Conservation (phyloP, 768 basidiomycete species). For the Gyrodon lividus region DNA sequence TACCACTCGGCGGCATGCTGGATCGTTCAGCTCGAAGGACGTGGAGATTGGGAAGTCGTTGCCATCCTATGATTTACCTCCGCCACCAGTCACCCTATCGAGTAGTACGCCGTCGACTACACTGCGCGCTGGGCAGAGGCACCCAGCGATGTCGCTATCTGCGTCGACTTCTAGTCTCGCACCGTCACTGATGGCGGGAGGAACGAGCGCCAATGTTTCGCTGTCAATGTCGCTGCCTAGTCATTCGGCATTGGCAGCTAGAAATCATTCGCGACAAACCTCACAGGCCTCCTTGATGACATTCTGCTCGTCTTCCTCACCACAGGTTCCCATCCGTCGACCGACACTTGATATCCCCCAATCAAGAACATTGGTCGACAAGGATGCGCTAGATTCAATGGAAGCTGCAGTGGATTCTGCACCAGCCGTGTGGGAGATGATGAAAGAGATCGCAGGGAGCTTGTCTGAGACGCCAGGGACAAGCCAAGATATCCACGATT, state of each 20-base stretch:
- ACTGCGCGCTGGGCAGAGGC: slow-evolving; percentile 52
- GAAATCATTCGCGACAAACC: slow-evolving; percentile 41
- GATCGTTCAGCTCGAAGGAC: slow-evolving; percentile 93
- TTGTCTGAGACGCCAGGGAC: slow-evolving; percentile 46
- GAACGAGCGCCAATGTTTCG: slow-evolving; percentile 3
- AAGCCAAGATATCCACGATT: slow-evolving; percentile 47
- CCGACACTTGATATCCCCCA: slow-evolving; percentile 48
- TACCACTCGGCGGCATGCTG: slow-evolving; percentile 78
- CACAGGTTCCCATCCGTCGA: slow-evolving; percentile 25
- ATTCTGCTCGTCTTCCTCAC: slow-evolving; percentile 38
- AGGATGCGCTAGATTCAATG: slow-evolving; percentile 77
- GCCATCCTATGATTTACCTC: slow-evolving; percentile 56
- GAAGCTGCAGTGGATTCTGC: slow-evolving; percentile 77
- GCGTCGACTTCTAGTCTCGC: slow-evolving; percentile 21
- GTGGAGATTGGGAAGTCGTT: slow-evolving; percentile 83
- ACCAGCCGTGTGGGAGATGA: slow-evolving; percentile 77
- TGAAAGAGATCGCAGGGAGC: slow-evolving; percentile 69
- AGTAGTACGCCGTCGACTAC: slow-evolving; percentile 28
- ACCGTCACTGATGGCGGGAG: slow-evolving; percentile 7
- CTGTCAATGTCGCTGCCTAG: slow-evolving; percentile 14
- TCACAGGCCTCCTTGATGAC: slow-evolving; percentile 44
- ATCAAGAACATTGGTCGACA: slow-evolving; percentile 69
- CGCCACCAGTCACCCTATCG: slow-evolving; percentile 28
- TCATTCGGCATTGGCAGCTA: slow-evolving; percentile 10
- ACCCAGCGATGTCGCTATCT: slow-evolving; percentile 39